phyloP scores from a whole-genome alignment of 225 moss, liverwort and hornwort species.

The Neckera pumila region DNA sequence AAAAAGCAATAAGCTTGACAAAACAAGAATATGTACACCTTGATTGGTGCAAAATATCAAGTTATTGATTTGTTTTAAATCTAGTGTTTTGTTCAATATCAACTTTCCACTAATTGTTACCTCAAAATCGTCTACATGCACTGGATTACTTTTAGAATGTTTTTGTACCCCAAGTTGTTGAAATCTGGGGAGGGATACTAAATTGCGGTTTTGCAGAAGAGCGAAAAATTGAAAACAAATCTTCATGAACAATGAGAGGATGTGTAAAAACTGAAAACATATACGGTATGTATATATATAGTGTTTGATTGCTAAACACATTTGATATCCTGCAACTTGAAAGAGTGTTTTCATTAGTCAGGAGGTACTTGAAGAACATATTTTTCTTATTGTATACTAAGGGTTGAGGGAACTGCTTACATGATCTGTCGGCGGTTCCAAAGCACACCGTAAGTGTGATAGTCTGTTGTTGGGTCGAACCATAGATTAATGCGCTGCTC shows the following conservation, averaged over 20 bases:
- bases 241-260: background rate
- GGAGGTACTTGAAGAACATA: background rate
- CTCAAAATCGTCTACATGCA: background rate
- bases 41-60: background rate
- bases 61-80: background rate
- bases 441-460: slow-evolving; percentile 51
- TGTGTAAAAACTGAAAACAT: background rate
- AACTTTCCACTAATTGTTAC: background rate
- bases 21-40: background rate
- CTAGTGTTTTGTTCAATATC: background rate
- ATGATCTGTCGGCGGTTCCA: slow-evolving; percentile 59
- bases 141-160: background rate
- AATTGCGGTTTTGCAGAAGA: background rate
- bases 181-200: background rate
- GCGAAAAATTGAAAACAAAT: background rate
- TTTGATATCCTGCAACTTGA: background rate
- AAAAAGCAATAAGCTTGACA: background rate
- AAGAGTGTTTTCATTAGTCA: background rate
- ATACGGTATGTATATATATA: background rate
- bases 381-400: background rate
- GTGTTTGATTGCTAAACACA: background rate
- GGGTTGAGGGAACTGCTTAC: slow-evolving; percentile 3
- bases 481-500: slow-evolving; percentile 61
- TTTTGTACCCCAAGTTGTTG: too few relatives aligned
- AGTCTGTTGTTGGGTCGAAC: slow-evolving; percentile 58